phyloP scores from a whole-genome alignment of 23 red algal species.

The Cyanidiococcus yangmingshanensis region DNA sequence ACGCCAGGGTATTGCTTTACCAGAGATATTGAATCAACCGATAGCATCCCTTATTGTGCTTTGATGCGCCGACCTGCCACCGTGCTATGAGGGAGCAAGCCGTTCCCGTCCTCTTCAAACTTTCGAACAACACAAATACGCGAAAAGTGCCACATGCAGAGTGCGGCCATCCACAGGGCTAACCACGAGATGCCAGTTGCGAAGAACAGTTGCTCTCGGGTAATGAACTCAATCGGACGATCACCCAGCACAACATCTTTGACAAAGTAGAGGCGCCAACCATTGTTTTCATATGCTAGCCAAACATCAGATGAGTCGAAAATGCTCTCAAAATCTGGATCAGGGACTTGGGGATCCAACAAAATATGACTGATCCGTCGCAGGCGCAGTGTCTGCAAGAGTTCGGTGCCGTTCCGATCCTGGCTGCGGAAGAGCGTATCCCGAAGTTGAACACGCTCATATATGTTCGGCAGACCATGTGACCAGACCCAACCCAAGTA shows the following conservation, averaged over 20 bases:
- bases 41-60: background rate
- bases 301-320: background rate
- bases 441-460: constrained; percentile 17
- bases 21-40: too few species aligned
- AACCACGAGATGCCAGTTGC: background rate
- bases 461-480: constrained; percentile 1
- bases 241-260: background rate
- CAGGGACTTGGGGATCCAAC: background rate
- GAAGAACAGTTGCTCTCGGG: constrained; percentile 11
- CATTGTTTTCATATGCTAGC: background rate
- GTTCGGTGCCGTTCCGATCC: constrained; percentile 10
- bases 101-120: background rate
- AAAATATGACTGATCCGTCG: constrained; percentile 8
- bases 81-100: background rate
- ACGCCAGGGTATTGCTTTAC: too few species aligned
- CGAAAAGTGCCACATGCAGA: constrained; percentile 9
- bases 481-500: constrained; percentile 19
- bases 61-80: background rate
- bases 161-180: background rate
- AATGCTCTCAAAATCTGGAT: constrained; percentile 5
- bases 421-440: background rate
- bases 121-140: background rate
- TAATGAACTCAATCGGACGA: background rate
- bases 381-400: background rate
- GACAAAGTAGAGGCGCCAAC: constrained; percentile 7